These are phyloP conservation scores for Cynara cardunculus DNA, from an alignment of 129 eudicot species.

Conservation along the genomic window DNA sequence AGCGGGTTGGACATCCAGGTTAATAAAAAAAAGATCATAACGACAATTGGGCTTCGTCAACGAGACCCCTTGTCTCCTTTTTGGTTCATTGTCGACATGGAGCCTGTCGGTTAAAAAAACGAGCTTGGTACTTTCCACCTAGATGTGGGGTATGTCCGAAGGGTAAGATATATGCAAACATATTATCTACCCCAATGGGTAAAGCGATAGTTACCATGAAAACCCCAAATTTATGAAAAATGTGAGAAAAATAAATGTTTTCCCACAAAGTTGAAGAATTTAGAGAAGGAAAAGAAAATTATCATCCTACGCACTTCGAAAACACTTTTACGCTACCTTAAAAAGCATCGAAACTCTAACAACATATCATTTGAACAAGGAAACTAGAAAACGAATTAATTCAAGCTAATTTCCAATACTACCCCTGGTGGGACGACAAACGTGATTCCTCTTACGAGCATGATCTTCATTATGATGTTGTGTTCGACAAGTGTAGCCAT, in stretches of 20 bases:
- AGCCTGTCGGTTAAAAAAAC: background rate
- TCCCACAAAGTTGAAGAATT: background rate
- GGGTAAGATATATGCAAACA: background rate
- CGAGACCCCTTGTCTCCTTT: background rate
- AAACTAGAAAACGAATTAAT: background rate
- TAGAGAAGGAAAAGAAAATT: background rate
- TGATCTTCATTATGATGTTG: conserved; percentile 80
- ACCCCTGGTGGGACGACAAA: conserved; percentile 91
- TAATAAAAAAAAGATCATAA: too few species aligned
- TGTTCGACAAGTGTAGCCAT: conserved; percentile 82
- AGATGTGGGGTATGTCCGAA: background rate
- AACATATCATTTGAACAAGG: background rate
- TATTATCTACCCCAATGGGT: background rate
- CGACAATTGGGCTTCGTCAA: too few species aligned
- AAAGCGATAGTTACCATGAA: background rate
- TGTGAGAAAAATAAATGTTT: background rate
- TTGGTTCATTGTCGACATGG: background rate
- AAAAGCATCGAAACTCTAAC: background rate
- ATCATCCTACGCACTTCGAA: background rate
- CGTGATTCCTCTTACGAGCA: conserved; percentile 90
- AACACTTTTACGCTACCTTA: background rate
- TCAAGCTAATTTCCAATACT: conserved; percentile 20
- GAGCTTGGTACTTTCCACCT: background rate
- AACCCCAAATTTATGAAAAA: background rate
- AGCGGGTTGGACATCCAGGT: too few species aligned